Evolutionary conservation across 352 stramenopile species (phyloP), one percentile per base, ranked within the genome.

Genomic region (Pythium rishiriense): DNA sequence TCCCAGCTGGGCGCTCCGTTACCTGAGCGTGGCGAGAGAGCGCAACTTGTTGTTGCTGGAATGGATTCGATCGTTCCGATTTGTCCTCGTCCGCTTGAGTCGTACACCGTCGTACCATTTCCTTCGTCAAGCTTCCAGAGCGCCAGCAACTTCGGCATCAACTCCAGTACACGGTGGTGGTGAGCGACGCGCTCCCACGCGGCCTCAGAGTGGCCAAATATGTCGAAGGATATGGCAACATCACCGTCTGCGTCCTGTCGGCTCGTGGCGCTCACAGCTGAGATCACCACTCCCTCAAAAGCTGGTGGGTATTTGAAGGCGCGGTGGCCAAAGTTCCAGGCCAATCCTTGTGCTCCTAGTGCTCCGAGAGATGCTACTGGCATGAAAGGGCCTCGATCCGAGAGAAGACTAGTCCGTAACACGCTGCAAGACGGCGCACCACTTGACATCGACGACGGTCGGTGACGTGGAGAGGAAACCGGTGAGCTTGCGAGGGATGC

Each of bases 91-190:
- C 74, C 69, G 57, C 68, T 81, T 5, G 72, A 62, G 58, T 93
- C 81, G 7, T 72, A 70, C 2, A 90, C 46, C 17, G 14, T 66
- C 2, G 22, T 58, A 0, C 79, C 80, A 4, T 50, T 26, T 10
- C 81, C 82, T 68, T 91, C 83, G 26, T 84, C 76, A 9, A 89
- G 64, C 22, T 77, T 87, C 84, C 84, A 93, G 67, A 73, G 87
- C 0, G 68, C 81, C 2, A 85, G 26, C 26, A 90, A 48, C 4
- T 28, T 67, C n/a, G 81, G 81, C 12, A 43, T 52, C n/a, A 83
- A 72, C 21, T 89, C 75, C 47, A 88, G 78, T 24, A 91, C 51
- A 17, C 76, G 79, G 55, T 93, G 84, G 3, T 80, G 84, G 43
- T 89, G 88, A 21, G 71, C 59, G 17, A 85, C 63, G n/a, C 64